phyloP scores from a whole-genome alignment of 306 rosid genomes.

The Cucurbita ficifolia region DNA sequence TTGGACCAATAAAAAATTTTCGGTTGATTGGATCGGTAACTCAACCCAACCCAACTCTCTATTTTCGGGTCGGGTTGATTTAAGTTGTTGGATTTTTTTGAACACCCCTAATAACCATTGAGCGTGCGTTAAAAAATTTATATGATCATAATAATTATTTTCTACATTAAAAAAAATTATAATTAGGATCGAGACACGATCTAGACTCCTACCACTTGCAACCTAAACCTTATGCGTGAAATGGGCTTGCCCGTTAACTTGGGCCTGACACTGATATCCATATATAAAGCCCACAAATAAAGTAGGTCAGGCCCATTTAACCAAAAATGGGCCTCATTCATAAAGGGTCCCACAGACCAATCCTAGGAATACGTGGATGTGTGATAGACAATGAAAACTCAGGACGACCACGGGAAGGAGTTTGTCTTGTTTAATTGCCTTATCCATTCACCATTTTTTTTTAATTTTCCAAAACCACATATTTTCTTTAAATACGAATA shows the following conservation, averaged over 20 bases:
- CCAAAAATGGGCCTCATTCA: neutral
- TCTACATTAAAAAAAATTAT: too few species aligned
- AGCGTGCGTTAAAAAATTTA: too few species aligned
- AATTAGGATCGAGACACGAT: too few species aligned
- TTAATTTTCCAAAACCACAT: neutral
- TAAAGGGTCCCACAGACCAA: neutral
- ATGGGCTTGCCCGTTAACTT: neutral
- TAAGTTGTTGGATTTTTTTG: too few species aligned
- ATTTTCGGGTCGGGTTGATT: too few species aligned
- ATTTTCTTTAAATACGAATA: neutral
- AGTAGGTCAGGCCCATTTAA: neutral
- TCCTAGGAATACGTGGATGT: neutral
- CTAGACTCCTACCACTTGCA: too few species aligned
- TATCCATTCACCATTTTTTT: neutral
- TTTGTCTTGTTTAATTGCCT: neutral
- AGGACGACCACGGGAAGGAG: neutral
- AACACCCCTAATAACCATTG: too few species aligned
- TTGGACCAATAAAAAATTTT: too few species aligned
- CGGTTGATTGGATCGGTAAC: too few species aligned
- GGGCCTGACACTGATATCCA: neutral
- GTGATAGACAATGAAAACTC: neutral
- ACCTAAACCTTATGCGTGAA: neutral
- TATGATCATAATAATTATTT: too few species aligned
- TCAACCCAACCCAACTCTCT: too few species aligned
- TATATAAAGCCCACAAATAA: neutral